Base-by-base conservation (phyloP, 164 flowering plant species). In the Aristolochia californica region DNA sequence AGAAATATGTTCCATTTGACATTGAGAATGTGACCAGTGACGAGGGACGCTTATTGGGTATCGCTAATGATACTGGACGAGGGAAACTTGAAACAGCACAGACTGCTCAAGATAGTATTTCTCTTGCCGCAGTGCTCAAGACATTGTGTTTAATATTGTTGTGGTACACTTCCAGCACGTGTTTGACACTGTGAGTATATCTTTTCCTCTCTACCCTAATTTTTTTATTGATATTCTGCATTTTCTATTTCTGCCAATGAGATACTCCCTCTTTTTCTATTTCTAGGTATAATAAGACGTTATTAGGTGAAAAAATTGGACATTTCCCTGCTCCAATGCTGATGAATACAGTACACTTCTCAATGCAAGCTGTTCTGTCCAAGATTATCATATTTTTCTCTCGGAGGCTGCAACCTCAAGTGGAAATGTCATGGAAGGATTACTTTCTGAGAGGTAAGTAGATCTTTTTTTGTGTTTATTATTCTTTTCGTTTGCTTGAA, bases 251-350 rank as follows among this genome's bases (percentile, higher is more conserved):
- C 38, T 43, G 26, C 27, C 34, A 26, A 8, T 43, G n/a, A 47
- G 12, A 59, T 61, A 0, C 20, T 11, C 38, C 47, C 43, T 45
- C 1, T 23, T 24, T 26, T 64, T 61, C n/a, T n/a, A n/a, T 69
- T 66, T 49, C 8, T 62, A 94, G 99, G 75, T 94, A 94, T 59
- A 94, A 94, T 68, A 94, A 94, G 74, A 77, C 82, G 57, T 70
- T 94, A 40, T 68, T 94, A 58, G 99, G 99, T 61, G 97, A 94
- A 70, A 66, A 94, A 58, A 53, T 94, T 79, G 97, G 99, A 59
- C 85, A 74, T 67, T 94, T 94, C 66, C 99, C 99, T 4, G 99
- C 99, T 71, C 99, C 99, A 14, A 69, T 94, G 63, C 67, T 94
- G 77, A 90, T 94, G 99, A 94, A 90, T 69, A 84, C 93, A 27